Evolutionary conservation across 192 early-diverging fungal species (phyloP).

Genomic region (Lobulomyces angularis): DNA sequence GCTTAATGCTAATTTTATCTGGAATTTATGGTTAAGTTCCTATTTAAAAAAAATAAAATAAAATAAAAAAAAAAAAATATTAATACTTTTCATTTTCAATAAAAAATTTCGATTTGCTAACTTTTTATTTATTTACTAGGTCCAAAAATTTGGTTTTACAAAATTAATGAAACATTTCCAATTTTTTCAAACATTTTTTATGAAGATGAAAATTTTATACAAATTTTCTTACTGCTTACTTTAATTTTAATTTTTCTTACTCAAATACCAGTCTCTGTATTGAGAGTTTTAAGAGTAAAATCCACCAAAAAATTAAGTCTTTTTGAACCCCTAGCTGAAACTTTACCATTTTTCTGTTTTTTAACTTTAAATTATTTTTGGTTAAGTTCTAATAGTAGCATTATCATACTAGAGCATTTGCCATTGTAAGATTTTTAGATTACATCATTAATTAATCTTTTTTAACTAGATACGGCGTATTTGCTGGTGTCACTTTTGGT

Average conservation of each 20-base stretch:
- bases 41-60: neutral
- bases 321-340: too few relatives aligned
- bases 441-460: neutral
- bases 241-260: too few relatives aligned
- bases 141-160: conserved; percentile 6
- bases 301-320: too few relatives aligned
- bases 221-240: too few relatives aligned
- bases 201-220: too few relatives aligned
- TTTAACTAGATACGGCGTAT: neutral
- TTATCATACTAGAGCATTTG: conserved; percentile 17
- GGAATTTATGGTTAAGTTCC: conserved; percentile 45
- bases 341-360: too few relatives aligned
- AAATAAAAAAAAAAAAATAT: conserved; percentile 17
- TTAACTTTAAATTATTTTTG: conserved; percentile 16
- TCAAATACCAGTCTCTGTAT: too few relatives aligned
- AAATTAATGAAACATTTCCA: conserved; percentile 15
- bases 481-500: neutral
- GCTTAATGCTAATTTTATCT: conserved; percentile 51
- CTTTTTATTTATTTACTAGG: conserved; percentile 19
- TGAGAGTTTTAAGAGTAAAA: too few relatives aligned
- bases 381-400: conserved; percentile 10
- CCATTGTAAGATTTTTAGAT: conserved; percentile 1
- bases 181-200: conserved; percentile 9
- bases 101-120: conserved; percentile 18
- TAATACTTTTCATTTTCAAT: conserved; percentile 16